Percentiles rank a stretch among this genome's conserved stretches.
Conservation (phyloP, 352 stramenopile species). For the Globisporangium apiculatum region DNA sequence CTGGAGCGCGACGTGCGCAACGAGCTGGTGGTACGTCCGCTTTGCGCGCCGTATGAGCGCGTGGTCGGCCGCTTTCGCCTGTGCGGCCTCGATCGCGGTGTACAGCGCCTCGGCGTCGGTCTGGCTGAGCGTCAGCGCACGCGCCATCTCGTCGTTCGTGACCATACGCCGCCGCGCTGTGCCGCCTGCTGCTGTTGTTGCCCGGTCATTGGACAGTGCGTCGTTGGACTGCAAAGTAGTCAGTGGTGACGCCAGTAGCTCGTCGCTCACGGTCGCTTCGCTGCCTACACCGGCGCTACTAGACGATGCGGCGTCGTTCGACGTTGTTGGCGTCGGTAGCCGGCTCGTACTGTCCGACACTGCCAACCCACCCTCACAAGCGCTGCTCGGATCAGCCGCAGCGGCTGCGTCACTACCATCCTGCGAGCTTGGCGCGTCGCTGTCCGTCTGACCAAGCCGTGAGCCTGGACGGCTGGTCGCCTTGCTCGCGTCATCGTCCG, state of each 20-base stretch:
- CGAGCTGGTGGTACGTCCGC: slow-evolving; percentile 62
- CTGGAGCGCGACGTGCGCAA: slow-evolving; percentile 61
- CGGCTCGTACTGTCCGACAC: background rate
- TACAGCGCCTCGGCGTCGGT: slow-evolving; percentile 73
- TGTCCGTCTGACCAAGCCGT: background rate
- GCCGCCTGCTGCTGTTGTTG: background rate
- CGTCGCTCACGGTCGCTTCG: background rate
- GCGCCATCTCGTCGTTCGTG: slow-evolving; percentile 35
- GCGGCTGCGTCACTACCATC: too few species aligned
- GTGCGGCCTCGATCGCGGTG: slow-evolving; percentile 57
- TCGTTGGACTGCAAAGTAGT: too few species aligned
- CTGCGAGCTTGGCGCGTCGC: too few species aligned
- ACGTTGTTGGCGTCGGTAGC: background rate
- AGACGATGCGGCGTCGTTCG: background rate
- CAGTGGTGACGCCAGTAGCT: background rate
- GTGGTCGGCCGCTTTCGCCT: slow-evolving; percentile 51
- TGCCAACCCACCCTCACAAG: too few species aligned
- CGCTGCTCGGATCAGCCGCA: background rate
- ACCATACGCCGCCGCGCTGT: slow-evolving; percentile 9
- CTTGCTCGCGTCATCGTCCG: background rate
- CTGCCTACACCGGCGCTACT: background rate
- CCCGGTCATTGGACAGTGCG: background rate
- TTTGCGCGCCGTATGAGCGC: slow-evolving; percentile 41
- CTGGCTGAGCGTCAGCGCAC: slow-evolving; percentile 45
- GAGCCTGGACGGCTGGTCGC: slow-evolving; percentile 5